These are phyloP conservation scores for Hansenula anomala DNA, from an alignment of 1,139 yeast genomes.

Conservation along the genomic window DNA sequence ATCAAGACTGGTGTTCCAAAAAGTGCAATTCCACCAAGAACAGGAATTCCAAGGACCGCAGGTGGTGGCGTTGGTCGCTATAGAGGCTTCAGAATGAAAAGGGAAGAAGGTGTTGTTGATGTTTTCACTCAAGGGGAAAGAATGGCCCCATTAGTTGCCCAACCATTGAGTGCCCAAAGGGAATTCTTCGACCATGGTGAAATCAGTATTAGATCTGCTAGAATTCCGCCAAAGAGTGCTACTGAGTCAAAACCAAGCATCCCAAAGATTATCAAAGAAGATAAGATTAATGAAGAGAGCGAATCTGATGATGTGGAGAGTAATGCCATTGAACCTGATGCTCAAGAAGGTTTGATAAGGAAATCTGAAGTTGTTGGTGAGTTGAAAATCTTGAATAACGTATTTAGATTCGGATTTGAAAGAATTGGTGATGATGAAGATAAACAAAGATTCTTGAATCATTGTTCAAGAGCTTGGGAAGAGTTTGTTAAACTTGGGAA, in stretches of 20 bases:
- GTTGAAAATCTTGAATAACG: constrained; percentile 14
- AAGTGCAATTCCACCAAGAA: constrained; percentile 9
- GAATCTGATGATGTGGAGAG: constrained; percentile 26
- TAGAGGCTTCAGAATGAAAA: constrained; percentile 9
- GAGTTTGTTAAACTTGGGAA: constrained; percentile 26
- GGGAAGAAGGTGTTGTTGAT: constrained; percentile 33
- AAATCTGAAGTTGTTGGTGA: constrained; percentile 15
- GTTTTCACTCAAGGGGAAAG: constrained; percentile 43
- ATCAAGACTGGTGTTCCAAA: not conserved
- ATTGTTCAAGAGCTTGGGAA: constrained; percentile 55
- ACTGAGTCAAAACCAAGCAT: not conserved
- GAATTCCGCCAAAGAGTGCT: not conserved
- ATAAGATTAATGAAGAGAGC: constrained; percentile 17
- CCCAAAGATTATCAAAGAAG: too few species aligned
- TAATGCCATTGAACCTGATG: constrained; percentile 31
- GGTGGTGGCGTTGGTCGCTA: constrained; percentile 16
- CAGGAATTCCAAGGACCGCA: constrained; percentile 19
- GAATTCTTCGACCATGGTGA: constrained; percentile 33
- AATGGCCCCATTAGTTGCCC: constrained; percentile 48
- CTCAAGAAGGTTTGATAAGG: constrained; percentile 9
- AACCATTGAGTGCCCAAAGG: constrained; percentile 51
- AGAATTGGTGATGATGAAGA: constrained; percentile 25
- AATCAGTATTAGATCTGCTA: constrained; percentile 9
- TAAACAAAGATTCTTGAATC: constrained; percentile 43
- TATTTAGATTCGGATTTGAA: constrained; percentile 19